Base-by-base conservation (phyloP, 2,329 filamentous ascomycete genomes). In the Trichophyton simii region DNA sequence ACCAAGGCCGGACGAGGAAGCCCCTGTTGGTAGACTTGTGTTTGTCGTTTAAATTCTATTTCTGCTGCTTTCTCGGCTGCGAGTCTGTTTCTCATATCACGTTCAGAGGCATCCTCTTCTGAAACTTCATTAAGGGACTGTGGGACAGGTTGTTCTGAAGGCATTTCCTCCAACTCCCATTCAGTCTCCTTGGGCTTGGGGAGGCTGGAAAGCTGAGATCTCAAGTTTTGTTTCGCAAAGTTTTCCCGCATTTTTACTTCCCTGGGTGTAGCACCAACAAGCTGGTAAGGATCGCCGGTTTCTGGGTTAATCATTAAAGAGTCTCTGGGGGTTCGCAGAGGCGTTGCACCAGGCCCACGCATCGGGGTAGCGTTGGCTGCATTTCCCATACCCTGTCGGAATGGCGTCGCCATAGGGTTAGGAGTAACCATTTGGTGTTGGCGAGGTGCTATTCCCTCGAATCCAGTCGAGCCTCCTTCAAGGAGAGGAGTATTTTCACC, bases 121-220 rank as follows among this genome's bases (percentile, higher is more conserved):
- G 76, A 78, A 6, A 81, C 70, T 59, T 85, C 80, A 52, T 80
- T 77, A 1, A 72, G 72, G 1, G 71, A 69, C 18, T 72, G 73
- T 2, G 76, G 69, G 67, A 94, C 89, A 64, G 82, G 78, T 65
- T 87, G 81, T 65, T 96, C 91, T 46, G 95, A 90, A 0, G 92
- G 92, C 38, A 95, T 77, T 71, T 77, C 75, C 66, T 96, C 92
- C 54, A 97, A 83, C 67, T 97, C 94, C 87, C 89, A 97, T 66
- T 96, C 91, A 0, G 85, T 87, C 70, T 96, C 90, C 70, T 95
- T 96, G 0, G 94, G 94, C 70, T 89, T 95, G 0, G 94, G 94
- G 15, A 99, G 80, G 22, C 89, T 85, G 3, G 89, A 83, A n/a
- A 99, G 70, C 64, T 75, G 77, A 63, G 72, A 72, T 62, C 72